phyloP scores from a whole-genome alignment of 2,329 filamentous ascomycete genomes.

The Verticillium alfalfae region DNA sequence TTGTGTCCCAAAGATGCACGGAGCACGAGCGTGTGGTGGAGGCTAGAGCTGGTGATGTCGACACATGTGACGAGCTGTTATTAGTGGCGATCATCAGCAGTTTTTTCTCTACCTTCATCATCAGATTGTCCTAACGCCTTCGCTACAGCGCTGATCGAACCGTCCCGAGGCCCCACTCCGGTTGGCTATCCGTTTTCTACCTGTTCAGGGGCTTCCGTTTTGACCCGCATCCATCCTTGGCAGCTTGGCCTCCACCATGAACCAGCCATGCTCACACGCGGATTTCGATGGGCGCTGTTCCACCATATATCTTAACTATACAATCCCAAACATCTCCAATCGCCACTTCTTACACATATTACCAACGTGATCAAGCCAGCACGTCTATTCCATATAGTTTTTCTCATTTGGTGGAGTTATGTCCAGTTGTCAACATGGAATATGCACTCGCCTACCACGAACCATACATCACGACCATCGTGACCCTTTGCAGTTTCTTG shows the following conservation, averaged over 20 bases:
- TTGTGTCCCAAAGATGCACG: neutral
- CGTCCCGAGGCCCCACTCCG: neutral
- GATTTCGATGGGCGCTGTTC: too few species aligned
- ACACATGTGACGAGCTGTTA: neutral
- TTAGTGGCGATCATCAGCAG: neutral
- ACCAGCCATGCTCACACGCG: neutral
- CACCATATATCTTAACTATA: too few species aligned
- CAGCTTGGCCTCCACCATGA: neutral
- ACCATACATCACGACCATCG: constrained; percentile 51
- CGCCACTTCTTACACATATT: neutral
- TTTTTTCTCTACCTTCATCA: constrained; percentile 2
- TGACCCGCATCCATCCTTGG: neutral
- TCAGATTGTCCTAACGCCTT: constrained; percentile 2
- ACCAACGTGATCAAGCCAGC: neutral
- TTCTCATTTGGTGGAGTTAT: neutral
- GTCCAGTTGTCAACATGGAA: constrained; percentile 1
- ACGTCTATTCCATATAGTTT: neutral
- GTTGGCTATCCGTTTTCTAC: neutral
- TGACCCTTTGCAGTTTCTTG: constrained; percentile 57
- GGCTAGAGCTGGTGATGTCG: neutral
- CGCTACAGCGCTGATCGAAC: neutral
- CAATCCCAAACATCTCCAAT: too few species aligned
- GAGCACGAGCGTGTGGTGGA: neutral
- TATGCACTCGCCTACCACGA: constrained; percentile 53
- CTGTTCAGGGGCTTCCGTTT: neutral